phyloP scores from a whole-genome alignment of 176 grass and related monocot species.

The Zea luxurians region DNA sequence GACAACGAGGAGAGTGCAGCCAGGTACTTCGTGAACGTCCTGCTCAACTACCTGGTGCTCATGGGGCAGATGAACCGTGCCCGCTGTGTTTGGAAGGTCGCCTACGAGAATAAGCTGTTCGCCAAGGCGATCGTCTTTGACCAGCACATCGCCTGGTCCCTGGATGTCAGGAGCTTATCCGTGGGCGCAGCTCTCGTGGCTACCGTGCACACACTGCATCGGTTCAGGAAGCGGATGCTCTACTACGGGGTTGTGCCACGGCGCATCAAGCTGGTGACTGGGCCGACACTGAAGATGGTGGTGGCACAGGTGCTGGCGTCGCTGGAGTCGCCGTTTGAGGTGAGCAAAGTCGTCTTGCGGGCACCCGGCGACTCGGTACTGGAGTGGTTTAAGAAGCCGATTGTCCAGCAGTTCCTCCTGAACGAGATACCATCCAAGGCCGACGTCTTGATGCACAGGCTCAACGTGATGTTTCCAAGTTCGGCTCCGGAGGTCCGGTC shows the following conservation, averaged over 20 bases:
- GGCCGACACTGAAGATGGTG: constrained; percentile 82
- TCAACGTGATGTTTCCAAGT: constrained; percentile 89
- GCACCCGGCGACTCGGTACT: constrained; percentile 70
- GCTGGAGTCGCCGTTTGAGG: constrained; percentile 80
- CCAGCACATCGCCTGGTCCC: constrained; percentile 94
- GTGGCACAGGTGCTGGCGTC: constrained; percentile 72
- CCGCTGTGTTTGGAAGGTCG: constrained; percentile 89
- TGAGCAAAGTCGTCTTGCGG: constrained; percentile 87
- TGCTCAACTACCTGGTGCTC: constrained; percentile 91
- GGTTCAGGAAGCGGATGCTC: constrained; percentile 95
- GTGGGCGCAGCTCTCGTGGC: constrained; percentile 72
- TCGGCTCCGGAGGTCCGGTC: constrained; percentile 72
- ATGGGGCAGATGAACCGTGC: constrained; percentile 98
- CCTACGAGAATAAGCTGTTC: constrained; percentile 93
- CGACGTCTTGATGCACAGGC: constrained; percentile 90
- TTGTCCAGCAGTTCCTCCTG: constrained; percentile 96
- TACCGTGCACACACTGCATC: constrained; percentile 76
- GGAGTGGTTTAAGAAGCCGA: constrained; percentile 94
- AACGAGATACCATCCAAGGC: constrained; percentile 94
- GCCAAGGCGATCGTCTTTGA: constrained; percentile 96
- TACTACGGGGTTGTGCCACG: constrained; percentile 90
- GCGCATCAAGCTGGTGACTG: constrained; percentile 89
- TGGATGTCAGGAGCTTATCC: constrained; percentile 74
- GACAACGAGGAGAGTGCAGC: constrained; percentile 71
- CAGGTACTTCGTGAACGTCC: constrained; percentile 88